Evolutionary conservation across 192 early-diverging fungal species (phyloP).

Genomic region (Linnemannia schmuckeri): DNA sequence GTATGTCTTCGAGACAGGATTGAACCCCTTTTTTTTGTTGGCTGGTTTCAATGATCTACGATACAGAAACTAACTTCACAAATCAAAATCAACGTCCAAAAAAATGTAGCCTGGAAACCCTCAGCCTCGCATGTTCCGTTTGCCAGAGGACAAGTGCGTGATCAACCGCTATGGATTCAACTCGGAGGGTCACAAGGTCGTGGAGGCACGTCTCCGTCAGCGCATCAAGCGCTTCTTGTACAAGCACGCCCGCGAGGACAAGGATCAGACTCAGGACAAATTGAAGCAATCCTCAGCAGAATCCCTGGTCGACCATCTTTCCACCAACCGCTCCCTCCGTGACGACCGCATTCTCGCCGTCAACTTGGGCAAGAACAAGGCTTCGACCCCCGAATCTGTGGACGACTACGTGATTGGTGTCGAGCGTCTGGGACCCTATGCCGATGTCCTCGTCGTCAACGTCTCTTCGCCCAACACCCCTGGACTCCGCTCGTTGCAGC

Average conservation of each 20-base stretch:
- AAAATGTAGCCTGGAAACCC: slow-evolving; percentile 83
- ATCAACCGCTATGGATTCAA: slow-evolving; percentile 95
- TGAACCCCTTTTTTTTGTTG: neutral
- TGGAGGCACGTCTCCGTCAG: slow-evolving; percentile 73
- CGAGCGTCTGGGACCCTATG: slow-evolving; percentile 76
- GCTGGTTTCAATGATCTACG: neutral
- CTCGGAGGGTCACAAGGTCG: slow-evolving; percentile 79
- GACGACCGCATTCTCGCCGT: slow-evolving; percentile 79
- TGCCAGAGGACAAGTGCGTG: slow-evolving; percentile 77
- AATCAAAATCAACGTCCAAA: neutral
- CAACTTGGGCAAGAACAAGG: slow-evolving; percentile 93
- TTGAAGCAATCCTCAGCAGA: slow-evolving; percentile 53
- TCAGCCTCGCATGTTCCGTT: slow-evolving; percentile 86
- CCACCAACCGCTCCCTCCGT: slow-evolving; percentile 70
- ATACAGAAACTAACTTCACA: neutral
- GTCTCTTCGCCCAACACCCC: slow-evolving; percentile 92
- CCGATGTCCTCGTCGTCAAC: slow-evolving; percentile 93
- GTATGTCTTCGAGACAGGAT: slow-evolving; percentile 37
- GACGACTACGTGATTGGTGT: slow-evolving; percentile 90
- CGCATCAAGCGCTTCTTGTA: slow-evolving; percentile 77
- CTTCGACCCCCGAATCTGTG: slow-evolving; percentile 72
- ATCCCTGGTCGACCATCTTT: slow-evolving; percentile 47
- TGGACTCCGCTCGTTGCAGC: slow-evolving; percentile 79
- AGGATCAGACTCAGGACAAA: slow-evolving; percentile 60
- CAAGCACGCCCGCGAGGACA: slow-evolving; percentile 59